These are phyloP conservation scores for Neurospora sp. DNA, from an alignment of 495 filamentous ascomycete genomes.

Conservation along the genomic window DNA sequence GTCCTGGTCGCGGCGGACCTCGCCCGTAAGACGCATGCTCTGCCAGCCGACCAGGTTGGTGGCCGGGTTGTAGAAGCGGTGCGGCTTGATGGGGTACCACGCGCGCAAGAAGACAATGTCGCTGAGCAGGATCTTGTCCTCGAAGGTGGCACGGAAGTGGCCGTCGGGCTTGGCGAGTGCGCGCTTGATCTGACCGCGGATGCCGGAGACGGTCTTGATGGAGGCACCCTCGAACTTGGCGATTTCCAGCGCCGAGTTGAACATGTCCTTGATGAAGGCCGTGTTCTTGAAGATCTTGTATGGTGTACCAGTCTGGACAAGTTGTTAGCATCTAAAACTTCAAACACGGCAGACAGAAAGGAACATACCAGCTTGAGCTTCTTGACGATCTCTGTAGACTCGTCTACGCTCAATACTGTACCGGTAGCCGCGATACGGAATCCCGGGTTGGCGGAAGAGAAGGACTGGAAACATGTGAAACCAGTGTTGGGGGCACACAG, in stretches of 20 bases:
- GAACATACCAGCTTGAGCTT: conserved; percentile 71
- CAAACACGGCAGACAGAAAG: not conserved
- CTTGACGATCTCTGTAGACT: conserved; percentile 93
- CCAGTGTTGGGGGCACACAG: conserved; percentile 91
- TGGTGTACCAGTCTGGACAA: conserved; percentile 37
- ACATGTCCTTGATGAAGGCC: conserved; percentile 98
- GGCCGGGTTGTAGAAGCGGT: conserved; percentile 92
- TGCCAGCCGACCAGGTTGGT: conserved; percentile 86
- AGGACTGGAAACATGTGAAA: conserved; percentile 86
- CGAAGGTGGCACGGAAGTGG: conserved; percentile 90
- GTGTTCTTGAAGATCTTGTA: conserved; percentile 99
- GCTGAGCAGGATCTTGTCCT: conserved; percentile 94
- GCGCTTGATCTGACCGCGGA: conserved; percentile 92
- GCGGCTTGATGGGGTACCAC: conserved; percentile 92
- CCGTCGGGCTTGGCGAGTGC: conserved; percentile 87
- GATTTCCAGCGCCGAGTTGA: conserved; percentile 80
- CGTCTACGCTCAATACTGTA: conserved; percentile 84
- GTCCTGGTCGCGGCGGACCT: conserved; percentile 68
- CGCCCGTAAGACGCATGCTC: conserved; percentile 87
- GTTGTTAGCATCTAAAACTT: not conserved
- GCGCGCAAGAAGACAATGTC: conserved; percentile 93
- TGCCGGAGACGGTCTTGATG: conserved; percentile 90
- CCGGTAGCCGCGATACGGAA: conserved; percentile 94
- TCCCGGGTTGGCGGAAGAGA: conserved; percentile 77
- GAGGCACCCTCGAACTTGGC: conserved; percentile 96